Evolutionary conservation across 371 early-diverging fungal species (phyloP).

Genomic region (Smittium culicis): DNA sequence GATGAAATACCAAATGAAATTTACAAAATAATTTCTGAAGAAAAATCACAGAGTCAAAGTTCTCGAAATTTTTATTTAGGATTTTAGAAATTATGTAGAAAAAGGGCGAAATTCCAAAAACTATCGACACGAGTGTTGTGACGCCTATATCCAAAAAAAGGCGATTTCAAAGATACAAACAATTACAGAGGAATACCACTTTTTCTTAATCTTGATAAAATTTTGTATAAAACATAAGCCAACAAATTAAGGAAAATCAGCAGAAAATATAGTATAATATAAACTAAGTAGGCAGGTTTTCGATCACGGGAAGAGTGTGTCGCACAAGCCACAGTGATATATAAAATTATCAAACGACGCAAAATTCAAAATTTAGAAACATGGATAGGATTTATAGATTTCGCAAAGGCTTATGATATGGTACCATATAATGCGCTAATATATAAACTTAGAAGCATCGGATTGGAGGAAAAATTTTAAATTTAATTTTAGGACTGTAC

Average conservation of each 20-base stretch:
- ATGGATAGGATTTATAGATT: not conserved
- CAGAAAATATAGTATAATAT: not conserved
- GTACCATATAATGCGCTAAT: not conserved
- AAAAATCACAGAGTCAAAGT: not conserved
- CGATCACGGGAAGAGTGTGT: not conserved
- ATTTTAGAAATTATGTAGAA: not conserved
- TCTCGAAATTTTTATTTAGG: not conserved
- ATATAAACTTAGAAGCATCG: not conserved
- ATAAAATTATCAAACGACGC: conserved; percentile 2
- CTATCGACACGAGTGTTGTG: not conserved
- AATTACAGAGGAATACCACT: not conserved
- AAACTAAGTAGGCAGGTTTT: not conserved
- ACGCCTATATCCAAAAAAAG: conserved; percentile 3
- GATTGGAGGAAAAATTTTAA: conserved; percentile 1
- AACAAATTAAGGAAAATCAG: not conserved
- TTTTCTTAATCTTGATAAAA: not conserved
- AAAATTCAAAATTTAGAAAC: not conserved
- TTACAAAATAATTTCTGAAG: not conserved
- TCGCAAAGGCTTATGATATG: not conserved
- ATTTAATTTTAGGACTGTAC: not conserved
- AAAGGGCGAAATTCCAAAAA: not conserved
- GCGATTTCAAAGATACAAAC: not conserved
- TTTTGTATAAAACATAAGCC: not conserved
- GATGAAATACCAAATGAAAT: conserved; percentile 2
- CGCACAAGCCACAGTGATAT: not conserved